These are phyloP conservation scores for Claviceps capensis DNA, from an alignment of 2,329 filamentous ascomycete species.

Conservation along the genomic window DNA sequence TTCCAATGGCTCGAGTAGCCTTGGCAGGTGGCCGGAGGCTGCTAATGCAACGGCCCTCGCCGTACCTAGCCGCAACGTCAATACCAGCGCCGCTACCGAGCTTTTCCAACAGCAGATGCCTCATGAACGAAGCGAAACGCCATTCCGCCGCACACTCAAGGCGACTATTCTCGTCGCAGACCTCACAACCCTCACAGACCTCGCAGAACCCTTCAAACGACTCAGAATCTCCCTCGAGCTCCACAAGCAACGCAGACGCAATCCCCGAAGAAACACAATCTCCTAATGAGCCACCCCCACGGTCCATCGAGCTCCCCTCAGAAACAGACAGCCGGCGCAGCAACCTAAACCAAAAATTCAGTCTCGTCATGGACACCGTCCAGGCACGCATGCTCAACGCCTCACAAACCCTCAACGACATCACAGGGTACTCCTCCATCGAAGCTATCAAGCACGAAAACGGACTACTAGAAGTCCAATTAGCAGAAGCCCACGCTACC, in stretches of 20 bases:
- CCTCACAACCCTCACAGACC: constrained; percentile 9
- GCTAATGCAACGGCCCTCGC: constrained; percentile 7
- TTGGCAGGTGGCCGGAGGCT: constrained; percentile 16
- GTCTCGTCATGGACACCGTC: constrained; percentile 67
- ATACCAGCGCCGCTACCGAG: neutral
- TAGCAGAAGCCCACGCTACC: constrained; percentile 43
- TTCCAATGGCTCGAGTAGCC: constrained; percentile 17
- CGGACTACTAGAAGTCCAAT: constrained; percentile 45
- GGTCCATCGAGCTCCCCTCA: constrained; percentile 17
- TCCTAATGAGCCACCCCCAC: neutral
- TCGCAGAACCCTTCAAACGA: constrained; percentile 9
- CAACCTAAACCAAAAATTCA: constrained; percentile 21
- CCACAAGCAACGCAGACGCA: neutral
- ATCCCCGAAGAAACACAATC: neutral
- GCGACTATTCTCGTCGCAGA: constrained; percentile 16
- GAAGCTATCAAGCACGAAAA: constrained; percentile 75
- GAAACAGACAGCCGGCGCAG: constrained; percentile 19
- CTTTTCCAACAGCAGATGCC: neutral
- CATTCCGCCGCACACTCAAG: neutral
- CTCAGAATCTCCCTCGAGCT: neutral
- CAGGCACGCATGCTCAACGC: constrained; percentile 76
- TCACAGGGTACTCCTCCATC: constrained; percentile 89
- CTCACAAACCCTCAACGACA: constrained; percentile 78
- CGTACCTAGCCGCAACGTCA: neutral
- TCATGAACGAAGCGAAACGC: constrained; percentile 1